phyloP scores from a whole-genome alignment of 2,329 filamentous ascomycete genomes.

The Clonostachys sp. region DNA sequence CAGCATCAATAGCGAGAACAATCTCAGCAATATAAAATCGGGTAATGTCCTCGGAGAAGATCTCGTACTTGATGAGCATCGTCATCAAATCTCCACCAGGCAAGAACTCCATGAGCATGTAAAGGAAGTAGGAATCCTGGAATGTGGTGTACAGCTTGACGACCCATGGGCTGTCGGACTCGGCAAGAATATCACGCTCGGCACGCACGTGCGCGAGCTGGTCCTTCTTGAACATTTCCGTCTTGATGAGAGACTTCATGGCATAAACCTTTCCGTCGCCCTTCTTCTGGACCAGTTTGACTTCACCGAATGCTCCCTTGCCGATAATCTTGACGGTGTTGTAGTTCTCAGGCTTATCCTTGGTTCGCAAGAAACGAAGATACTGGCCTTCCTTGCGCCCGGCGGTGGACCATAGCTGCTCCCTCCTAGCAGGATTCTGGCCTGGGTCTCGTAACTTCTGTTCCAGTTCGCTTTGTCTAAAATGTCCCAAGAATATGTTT shows the following conservation, averaged over 20 bases:
- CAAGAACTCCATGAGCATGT: constrained; percentile 99
- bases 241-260: constrained; percentile 97
- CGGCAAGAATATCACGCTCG: constrained; percentile 94
- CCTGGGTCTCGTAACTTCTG: constrained; percentile 75
- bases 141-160: constrained; percentile 98
- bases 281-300: constrained; percentile 95
- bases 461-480: constrained; percentile 87
- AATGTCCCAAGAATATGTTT: not conserved
- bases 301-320: constrained; percentile 97
- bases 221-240: constrained; percentile 99
- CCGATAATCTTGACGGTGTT: constrained; percentile 96
- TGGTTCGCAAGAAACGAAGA: constrained; percentile 87
- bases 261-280: constrained; percentile 96
- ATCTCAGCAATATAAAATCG: constrained; percentile 99
- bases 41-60: constrained; percentile 98
- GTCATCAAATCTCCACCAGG: constrained; percentile 99
- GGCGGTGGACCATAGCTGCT: constrained; percentile 79
- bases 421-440: constrained; percentile 70
- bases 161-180: constrained; percentile 99
- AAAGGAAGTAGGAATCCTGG: constrained; percentile 92
- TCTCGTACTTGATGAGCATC: constrained; percentile 99
- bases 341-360: constrained; percentile 92
- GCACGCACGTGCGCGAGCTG: constrained; percentile 96
- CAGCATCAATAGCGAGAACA: constrained; percentile 95
- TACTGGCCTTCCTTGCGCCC: constrained; percentile 89